Evolutionary conservation across 352 stramenopile genomes (phyloP).

Genomic region (Blastocystis sp.): DNA sequence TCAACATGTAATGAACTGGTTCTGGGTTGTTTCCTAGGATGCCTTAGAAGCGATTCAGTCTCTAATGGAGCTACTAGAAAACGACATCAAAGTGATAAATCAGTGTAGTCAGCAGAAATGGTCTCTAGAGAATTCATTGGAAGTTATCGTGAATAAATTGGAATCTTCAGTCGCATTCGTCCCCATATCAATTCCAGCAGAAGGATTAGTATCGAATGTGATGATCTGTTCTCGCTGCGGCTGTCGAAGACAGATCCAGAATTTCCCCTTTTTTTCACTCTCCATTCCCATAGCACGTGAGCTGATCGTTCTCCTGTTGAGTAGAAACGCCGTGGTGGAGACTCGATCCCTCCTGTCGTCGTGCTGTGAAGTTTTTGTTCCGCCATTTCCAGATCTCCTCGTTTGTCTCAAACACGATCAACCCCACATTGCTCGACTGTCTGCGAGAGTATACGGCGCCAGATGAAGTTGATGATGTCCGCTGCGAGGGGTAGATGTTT

Average conservation of each 20-base stretch:
- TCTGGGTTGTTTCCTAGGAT: neutral
- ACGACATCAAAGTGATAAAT: conserved; percentile 15
- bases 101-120: neutral
- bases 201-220: conserved; percentile 1
- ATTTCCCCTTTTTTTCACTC: conserved; percentile 24
- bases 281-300: neutral
- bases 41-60: conserved; percentile 15
- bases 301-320: neutral
- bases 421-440: conserved; percentile 40
- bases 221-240: conserved; percentile 48
- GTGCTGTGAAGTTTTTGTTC: neutral
- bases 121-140: neutral
- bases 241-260: conserved; percentile 14
- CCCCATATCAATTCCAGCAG: neutral
- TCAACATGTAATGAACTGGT: neutral
- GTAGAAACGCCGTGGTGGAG: conserved; percentile 7
- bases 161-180: neutral
- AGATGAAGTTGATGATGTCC: conserved; percentile 10
- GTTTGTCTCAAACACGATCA: neutral
- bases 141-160: neutral
- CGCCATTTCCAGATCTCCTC: neutral
- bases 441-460: conserved; percentile 32
- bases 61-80: conserved; percentile 30
- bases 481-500: neutral
- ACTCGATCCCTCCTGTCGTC: neutral